Evolutionary conservation across 73 alveolate species (phyloP).

Genomic region (Urostyla sp.): DNA sequence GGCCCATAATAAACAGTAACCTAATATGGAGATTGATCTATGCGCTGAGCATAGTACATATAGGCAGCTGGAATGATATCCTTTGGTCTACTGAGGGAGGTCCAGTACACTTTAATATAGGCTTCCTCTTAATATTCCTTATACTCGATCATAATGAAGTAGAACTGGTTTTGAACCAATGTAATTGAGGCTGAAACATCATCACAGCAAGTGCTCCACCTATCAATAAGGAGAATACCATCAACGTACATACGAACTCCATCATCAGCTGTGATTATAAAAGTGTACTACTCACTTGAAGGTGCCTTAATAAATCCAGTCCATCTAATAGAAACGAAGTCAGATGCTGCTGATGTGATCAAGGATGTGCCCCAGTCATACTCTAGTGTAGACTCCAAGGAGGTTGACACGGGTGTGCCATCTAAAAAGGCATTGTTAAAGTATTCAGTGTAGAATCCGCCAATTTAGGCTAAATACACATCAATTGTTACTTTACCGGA

Average conservation of each 20-base stretch:
- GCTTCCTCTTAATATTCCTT: conserved; percentile 79
- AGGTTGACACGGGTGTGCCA: conserved; percentile 81
- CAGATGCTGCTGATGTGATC: conserved; percentile 83
- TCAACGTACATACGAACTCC: conserved; percentile 85
- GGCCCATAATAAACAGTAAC: conserved; percentile 70
- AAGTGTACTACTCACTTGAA: conserved; percentile 79
- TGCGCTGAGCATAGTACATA: conserved; percentile 73
- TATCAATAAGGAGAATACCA: conserved; percentile 78
- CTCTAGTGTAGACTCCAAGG: conserved; percentile 78
- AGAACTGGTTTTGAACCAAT: conserved; percentile 62
- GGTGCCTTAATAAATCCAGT: conserved; percentile 82
- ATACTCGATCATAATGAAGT: conserved; percentile 74
- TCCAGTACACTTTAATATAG: conserved; percentile 72
- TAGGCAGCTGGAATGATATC: conserved; percentile 64
- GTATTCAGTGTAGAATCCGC: conserved; percentile 92
- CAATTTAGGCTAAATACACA: conserved; percentile 66
- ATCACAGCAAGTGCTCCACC: conserved; percentile 80
- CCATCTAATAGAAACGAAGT: conserved; percentile 86
- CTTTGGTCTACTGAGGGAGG: conserved; percentile 71
- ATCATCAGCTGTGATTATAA: conserved; percentile 88
- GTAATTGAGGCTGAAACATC: conserved; percentile 57
- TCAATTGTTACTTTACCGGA: conserved; percentile 61
- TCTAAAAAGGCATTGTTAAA: conserved; percentile 90
- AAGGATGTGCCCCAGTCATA: conserved; percentile 87
- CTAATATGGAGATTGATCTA: conserved; percentile 66